phyloP scores from a whole-genome alignment of 257 asterid species.

The Thymus mandschuricus region DNA sequence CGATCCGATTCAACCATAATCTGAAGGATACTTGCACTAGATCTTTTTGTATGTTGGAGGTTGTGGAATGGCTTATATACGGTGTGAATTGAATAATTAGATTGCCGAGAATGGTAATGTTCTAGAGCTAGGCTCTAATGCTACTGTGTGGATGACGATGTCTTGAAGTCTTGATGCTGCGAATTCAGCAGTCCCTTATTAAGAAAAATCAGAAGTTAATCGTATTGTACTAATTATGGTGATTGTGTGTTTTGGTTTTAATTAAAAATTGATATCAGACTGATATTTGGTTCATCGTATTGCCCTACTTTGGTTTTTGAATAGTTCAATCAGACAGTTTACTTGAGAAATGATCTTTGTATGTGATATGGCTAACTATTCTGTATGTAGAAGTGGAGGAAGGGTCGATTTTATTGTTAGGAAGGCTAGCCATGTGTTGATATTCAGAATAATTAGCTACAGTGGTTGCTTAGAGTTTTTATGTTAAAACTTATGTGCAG shows the following conservation, averaged over 20 bases:
- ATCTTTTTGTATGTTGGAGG: not conserved
- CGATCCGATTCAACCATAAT: not conserved
- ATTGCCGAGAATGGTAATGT: not conserved
- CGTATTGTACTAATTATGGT: conserved; percentile 3
- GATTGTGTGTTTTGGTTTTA: not conserved
- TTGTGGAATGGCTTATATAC: not conserved
- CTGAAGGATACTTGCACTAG: not conserved
- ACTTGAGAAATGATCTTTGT: not conserved
- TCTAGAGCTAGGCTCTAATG: conserved; percentile 21
- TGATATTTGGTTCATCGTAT: not conserved
- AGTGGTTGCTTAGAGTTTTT: conserved; percentile 1
- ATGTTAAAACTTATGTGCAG: conserved; percentile 1
- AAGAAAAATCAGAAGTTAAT: not conserved
- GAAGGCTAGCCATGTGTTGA: not conserved
- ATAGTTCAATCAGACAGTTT: conserved; percentile 1
- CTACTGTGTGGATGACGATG: not conserved
- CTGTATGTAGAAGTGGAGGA: not conserved
- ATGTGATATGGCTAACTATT: conserved; percentile 1
- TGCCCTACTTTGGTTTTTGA: not conserved
- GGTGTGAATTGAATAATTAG: not conserved
- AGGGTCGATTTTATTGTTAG: not conserved
- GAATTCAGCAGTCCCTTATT: not conserved
- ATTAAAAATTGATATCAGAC: not conserved
- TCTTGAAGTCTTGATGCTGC: conserved; percentile 19
- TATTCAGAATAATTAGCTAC: conserved; percentile 12